Evolutionary conservation across 2,329 filamentous ascomycete genomes (phyloP).

Genomic region (Metarhizium robertsii): DNA sequence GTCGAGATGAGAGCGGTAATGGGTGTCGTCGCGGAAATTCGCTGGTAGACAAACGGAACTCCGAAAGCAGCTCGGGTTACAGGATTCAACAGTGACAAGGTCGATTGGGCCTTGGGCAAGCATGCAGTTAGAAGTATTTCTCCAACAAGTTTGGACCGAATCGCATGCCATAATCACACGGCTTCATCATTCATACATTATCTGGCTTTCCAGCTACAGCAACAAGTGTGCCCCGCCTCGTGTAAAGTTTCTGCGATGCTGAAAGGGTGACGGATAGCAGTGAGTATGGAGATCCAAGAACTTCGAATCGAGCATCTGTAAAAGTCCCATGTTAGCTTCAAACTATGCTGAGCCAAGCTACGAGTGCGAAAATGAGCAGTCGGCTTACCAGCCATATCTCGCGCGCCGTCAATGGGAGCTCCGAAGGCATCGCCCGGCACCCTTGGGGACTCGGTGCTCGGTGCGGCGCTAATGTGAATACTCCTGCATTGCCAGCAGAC

Average conservation of each 20-base stretch:
- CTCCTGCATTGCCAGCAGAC: constrained; percentile 47
- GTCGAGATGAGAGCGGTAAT: constrained; percentile 83
- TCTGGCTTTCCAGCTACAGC: constrained; percentile 84
- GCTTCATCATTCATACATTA: constrained; percentile 49
- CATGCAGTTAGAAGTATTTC: neutral
- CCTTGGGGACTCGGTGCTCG: constrained; percentile 44
- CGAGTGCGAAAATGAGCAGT: neutral
- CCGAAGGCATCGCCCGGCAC: constrained; percentile 47
- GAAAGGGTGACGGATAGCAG: constrained; percentile 89
- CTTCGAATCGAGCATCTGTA: constrained; percentile 87
- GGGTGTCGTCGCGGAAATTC: constrained; percentile 77
- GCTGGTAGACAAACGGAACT: constrained; percentile 91
- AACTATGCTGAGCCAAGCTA: neutral
- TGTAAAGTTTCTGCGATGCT: constrained; percentile 88
- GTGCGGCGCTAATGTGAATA: constrained; percentile 54
- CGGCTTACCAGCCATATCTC: constrained; percentile 41
- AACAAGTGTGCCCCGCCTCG: constrained; percentile 81
- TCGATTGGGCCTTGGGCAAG: constrained; percentile 66
- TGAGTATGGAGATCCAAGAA: constrained; percentile 84
- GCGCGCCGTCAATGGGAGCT: constrained; percentile 30
- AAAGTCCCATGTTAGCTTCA: neutral
- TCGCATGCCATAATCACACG: neutral
- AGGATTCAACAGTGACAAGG: constrained; percentile 77
- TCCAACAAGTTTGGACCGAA: neutral
- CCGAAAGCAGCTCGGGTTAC: constrained; percentile 70